These are phyloP conservation scores for Apiotrichum gamsii DNA, from an alignment of 1,284 basidiomycete genomes.

Conservation along the genomic window DNA sequence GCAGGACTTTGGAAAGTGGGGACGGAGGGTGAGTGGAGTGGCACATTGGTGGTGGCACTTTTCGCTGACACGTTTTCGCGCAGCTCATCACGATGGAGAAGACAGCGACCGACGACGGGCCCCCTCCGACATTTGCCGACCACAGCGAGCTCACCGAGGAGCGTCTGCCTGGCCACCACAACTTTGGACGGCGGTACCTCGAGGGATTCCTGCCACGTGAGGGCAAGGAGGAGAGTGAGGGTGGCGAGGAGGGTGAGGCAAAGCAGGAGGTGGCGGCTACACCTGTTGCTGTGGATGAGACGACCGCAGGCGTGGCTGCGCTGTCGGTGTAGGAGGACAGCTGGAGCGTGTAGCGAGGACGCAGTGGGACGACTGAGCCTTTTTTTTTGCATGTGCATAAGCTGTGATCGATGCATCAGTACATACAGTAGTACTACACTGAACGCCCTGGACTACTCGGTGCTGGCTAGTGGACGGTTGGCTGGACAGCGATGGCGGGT, in stretches of 20 bases:
- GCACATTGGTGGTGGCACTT: too few relatives aligned
- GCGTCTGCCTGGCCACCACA: constrained; percentile 39
- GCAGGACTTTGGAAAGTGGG: constrained; percentile 95
- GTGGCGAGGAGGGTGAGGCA: not conserved
- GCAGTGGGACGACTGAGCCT: too few relatives aligned
- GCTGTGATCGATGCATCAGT: not conserved
- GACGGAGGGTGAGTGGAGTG: constrained; percentile 72
- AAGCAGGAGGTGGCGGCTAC: too few relatives aligned
- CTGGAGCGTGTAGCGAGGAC: too few relatives aligned
- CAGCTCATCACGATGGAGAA: constrained; percentile 88
- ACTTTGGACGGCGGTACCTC: constrained; percentile 28
- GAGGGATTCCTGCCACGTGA: constrained; percentile 5
- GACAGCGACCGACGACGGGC: constrained; percentile 49
- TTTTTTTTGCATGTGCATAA: too few relatives aligned
- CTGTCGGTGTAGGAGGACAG: too few relatives aligned
- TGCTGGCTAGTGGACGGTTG: too few relatives aligned
- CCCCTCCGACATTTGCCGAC: constrained; percentile 36
- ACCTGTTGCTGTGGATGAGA: too few relatives aligned
- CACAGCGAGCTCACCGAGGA: constrained; percentile 22
- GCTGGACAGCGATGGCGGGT: too few relatives aligned
- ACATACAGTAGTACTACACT: not conserved
- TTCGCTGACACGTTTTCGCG: constrained; percentile 1
- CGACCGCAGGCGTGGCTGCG: too few relatives aligned
- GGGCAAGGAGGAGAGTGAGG: not conserved
- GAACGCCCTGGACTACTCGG: too few relatives aligned